phyloP scores from a whole-genome alignment of 2,329 filamentous ascomycete genomes.

The Biscogniauxia marginata region DNA sequence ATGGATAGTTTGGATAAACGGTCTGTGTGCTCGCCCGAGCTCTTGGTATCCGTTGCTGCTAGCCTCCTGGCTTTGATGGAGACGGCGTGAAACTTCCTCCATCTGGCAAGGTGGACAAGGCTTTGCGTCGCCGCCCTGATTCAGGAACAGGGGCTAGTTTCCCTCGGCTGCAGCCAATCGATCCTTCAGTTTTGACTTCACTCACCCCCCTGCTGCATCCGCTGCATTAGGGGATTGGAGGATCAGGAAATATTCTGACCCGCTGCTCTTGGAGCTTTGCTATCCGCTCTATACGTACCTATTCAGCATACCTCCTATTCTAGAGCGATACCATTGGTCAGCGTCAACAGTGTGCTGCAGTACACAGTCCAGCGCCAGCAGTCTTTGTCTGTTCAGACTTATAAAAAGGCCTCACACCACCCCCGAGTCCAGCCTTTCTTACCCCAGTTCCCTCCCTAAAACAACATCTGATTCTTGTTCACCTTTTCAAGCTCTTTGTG shows the following conservation, averaged over 20 bases:
- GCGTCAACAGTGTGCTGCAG: not conserved
- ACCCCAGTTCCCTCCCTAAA: constrained; percentile 7
- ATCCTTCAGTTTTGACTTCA: constrained; percentile 8
- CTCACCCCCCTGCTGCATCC: constrained; percentile 17
- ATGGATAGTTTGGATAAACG: constrained; percentile 9
- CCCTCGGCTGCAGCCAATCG: constrained; percentile 16
- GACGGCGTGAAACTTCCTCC: constrained; percentile 8
- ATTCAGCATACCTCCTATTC: constrained; percentile 1
- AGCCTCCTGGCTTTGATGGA: constrained; percentile 5
- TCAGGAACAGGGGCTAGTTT: constrained; percentile 18
- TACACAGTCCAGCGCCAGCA: not conserved
- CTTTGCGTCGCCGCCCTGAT: constrained; percentile 13
- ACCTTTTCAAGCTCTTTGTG: constrained; percentile 25
- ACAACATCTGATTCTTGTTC: constrained; percentile 20
- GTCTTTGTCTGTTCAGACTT: constrained; percentile 14
- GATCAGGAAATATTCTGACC: constrained; percentile 11
- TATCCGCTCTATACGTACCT: not conserved
- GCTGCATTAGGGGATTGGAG: constrained; percentile 17
- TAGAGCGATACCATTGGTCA: not conserved
- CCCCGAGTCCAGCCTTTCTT: constrained; percentile 7
- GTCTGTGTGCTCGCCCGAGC: constrained; percentile 4
- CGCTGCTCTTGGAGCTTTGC: not conserved
- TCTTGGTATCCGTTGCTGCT: constrained; percentile 7
- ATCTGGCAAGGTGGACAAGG: constrained; percentile 4
- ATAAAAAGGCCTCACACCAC: constrained; percentile 22